Evolutionary conservation across 208 protist species (phyloP).

Genomic region (Trypanosoma lewisi): DNA sequence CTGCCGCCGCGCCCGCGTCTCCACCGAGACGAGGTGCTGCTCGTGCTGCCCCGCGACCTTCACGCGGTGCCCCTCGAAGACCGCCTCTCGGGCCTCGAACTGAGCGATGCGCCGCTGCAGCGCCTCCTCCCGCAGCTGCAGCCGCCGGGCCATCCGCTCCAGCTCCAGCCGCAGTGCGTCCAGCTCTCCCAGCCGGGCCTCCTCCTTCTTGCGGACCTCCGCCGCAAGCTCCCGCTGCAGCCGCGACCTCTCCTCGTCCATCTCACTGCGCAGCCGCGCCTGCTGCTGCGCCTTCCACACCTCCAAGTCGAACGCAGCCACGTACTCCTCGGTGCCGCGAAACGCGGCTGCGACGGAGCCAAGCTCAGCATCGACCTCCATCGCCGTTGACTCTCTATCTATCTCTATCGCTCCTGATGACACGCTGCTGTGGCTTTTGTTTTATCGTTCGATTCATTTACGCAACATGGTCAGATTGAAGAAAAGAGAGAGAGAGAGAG

Average conservation of each 20-base stretch:
- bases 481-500: too few relatives aligned
- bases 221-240: slow-evolving; percentile 45
- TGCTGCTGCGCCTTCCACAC: slow-evolving; percentile 92
- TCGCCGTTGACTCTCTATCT: background rate
- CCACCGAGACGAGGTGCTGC: slow-evolving; percentile 52
- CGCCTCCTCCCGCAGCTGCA: slow-evolving; percentile 53
- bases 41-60: slow-evolving; percentile 84
- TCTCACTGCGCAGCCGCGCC: slow-evolving; percentile 57
- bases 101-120: slow-evolving; percentile 55
- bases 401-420: background rate
- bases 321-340: slow-evolving; percentile 81
- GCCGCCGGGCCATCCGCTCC: slow-evolving; percentile 54
- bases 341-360: slow-evolving; percentile 30
- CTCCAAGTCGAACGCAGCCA: slow-evolving; percentile 85
- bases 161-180: slow-evolving; percentile 58
- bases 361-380: slow-evolving; percentile 16
- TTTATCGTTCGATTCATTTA: background rate
- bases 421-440: background rate
- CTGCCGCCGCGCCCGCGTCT: slow-evolving; percentile 49
- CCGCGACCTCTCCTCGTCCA: slow-evolving; percentile 58
- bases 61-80: slow-evolving; percentile 62
- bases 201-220: slow-evolving; percentile 32
- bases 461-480: slow-evolving; percentile 13
- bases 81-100: slow-evolving; percentile 76
- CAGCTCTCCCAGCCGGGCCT: slow-evolving; percentile 45